Percentiles rank a stretch among this genome's conserved stretches.
These are phyloP conservation scores for Fraxinus nigra DNA, from an alignment of 305 asterid genomes.

Conservation along the genomic window DNA sequence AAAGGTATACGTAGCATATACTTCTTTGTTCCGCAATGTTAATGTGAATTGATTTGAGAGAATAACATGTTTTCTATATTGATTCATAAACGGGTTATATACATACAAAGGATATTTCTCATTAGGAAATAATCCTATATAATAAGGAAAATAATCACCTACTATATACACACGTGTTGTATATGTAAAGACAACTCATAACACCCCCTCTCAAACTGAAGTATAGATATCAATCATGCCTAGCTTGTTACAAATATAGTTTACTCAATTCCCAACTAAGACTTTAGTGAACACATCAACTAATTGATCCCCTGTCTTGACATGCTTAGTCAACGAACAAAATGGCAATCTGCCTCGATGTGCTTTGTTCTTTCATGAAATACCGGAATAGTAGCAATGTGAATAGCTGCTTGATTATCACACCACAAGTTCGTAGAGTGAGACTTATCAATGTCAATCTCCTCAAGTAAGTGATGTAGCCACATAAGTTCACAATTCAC, in stretches of 20 bases:
- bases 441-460: background rate
- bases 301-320: background rate
- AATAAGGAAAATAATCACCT: no score
- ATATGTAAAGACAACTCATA: no score
- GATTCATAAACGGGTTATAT: no score
- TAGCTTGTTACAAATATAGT: background rate
- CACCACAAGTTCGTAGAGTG: background rate
- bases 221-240: background rate
- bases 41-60: no score
- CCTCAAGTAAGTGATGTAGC: background rate
- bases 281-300: background rate
- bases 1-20: background rate
- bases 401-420: background rate
- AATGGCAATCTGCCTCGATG: background rate
- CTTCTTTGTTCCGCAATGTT: background rate
- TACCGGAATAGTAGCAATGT: background rate
- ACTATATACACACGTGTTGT: no score
- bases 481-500: background rate
- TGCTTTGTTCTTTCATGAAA: background rate
- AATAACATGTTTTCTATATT: no score
- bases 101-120: no score
- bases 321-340: background rate
- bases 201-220: background rate
- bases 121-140: no score
- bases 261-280: no score